These are phyloP conservation scores for Tulasnella calospora DNA, from an alignment of 768 basidiomycete genomes.

Conservation along the genomic window DNA sequence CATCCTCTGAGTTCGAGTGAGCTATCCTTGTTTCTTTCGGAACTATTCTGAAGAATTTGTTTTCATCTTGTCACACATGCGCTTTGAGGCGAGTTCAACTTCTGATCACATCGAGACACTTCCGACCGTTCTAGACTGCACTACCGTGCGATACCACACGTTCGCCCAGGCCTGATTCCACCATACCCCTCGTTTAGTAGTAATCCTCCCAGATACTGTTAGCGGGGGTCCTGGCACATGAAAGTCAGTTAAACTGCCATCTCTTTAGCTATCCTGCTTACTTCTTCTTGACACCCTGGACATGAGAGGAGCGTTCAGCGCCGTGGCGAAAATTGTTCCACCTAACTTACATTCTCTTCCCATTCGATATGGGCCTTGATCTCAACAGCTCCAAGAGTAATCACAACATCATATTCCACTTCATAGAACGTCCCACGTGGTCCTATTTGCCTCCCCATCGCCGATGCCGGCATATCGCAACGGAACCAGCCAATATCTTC, in stretches of 20 bases:
- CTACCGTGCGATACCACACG: too few species aligned
- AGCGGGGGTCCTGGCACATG: background rate
- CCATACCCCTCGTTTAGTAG: background rate
- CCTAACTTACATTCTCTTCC: background rate
- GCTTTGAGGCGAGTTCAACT: too few species aligned
- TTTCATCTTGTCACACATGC: too few species aligned
- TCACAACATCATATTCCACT: background rate
- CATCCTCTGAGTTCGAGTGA: too few species aligned
- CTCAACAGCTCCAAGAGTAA: background rate
- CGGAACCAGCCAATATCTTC: background rate
- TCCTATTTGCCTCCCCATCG: background rate
- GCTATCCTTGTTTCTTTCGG: too few species aligned
- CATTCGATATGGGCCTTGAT: background rate
- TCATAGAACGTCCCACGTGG: background rate
- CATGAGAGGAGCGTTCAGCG: background rate
- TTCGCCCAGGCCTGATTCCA: too few species aligned
- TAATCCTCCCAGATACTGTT: constrained; percentile 1
- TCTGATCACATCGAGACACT: too few species aligned
- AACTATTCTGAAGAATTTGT: too few species aligned
- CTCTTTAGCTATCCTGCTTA: background rate
- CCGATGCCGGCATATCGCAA: background rate
- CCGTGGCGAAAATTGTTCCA: too few species aligned
- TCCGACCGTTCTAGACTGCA: too few species aligned
- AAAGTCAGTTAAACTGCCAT: background rate
- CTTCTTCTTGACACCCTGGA: background rate